phyloP scores from a whole-genome alignment of 345 rosid genomes.

The Arabis hirsuta region DNA sequence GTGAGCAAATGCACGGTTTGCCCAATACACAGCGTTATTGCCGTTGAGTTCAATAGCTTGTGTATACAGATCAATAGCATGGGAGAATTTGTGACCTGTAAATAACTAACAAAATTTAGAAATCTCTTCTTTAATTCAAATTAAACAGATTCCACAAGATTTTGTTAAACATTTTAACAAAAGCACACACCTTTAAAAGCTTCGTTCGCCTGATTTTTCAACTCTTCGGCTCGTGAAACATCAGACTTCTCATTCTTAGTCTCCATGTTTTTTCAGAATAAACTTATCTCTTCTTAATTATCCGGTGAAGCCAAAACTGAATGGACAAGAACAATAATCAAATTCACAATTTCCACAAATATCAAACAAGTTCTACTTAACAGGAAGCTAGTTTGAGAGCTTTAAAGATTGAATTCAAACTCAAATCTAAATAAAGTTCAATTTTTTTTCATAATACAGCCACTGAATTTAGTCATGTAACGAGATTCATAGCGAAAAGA shows the following conservation, averaged over 20 bases:
- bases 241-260: slow-evolving; percentile 46
- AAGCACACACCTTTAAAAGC: slow-evolving; percentile 53
- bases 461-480: slow-evolving; percentile 22
- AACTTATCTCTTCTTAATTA: slow-evolving; percentile 18
- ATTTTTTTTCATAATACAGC: slow-evolving; percentile 11
- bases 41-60: slow-evolving; percentile 74
- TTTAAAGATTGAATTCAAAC: neutral
- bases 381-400: slow-evolving; percentile 18
- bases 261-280: slow-evolving; percentile 36
- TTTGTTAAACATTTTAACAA: neutral
- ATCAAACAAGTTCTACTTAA: neutral
- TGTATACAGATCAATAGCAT: slow-evolving; percentile 82
- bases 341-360: too few species aligned
- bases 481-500: slow-evolving; percentile 2
- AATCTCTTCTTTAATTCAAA: neutral
- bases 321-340: neutral
- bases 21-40: slow-evolving; percentile 91
- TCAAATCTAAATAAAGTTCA: neutral
- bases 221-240: slow-evolving; percentile 50
- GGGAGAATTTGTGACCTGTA: slow-evolving; percentile 73
- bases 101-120: slow-evolving; percentile 27
- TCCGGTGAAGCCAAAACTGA: slow-evolving; percentile 37
- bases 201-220: slow-evolving; percentile 53
- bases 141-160: too few species aligned
- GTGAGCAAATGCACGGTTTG: slow-evolving; percentile 95